Conservation (phyloP, 1,284 basidiomycete genomes). For the Thecaphora frezii region DNA sequence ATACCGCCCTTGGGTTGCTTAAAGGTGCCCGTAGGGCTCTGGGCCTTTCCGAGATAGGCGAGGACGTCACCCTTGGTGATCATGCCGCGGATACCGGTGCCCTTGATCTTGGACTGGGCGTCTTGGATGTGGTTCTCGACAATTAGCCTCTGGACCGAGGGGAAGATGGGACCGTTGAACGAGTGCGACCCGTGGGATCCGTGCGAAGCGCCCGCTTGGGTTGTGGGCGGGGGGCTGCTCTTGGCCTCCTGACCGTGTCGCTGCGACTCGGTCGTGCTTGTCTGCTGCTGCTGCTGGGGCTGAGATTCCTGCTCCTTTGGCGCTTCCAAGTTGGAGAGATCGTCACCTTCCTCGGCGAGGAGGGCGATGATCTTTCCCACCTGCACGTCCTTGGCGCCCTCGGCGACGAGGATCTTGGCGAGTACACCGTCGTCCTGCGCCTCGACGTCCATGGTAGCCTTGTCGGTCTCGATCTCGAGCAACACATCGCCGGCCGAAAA, state of each 20-base stretch:
- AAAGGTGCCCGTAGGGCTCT: constrained; percentile 46
- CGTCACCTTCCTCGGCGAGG: constrained; percentile 61
- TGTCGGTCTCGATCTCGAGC: constrained; percentile 55
- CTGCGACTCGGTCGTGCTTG: background rate
- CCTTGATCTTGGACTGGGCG: constrained; percentile 57
- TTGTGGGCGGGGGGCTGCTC: constrained; percentile 14
- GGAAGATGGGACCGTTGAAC: constrained; percentile 46
- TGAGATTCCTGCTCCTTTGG: constrained; percentile 30
- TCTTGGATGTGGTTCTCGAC: constrained; percentile 53
- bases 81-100: constrained; percentile 60
- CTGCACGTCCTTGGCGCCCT: constrained; percentile 56
- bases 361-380: constrained; percentile 60
- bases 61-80: constrained; percentile 62
- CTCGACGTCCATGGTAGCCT: constrained; percentile 61
- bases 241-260: constrained; percentile 4
- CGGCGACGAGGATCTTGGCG: constrained; percentile 58
- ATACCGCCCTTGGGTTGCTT: constrained; percentile 39
- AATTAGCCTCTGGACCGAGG: constrained; percentile 58
- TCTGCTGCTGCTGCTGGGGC: background rate
- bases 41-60: constrained; percentile 55
- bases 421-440: constrained; percentile 62
- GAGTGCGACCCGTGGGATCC: constrained; percentile 18
- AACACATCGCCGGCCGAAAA: constrained; percentile 59
- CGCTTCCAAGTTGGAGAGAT: constrained; percentile 55
- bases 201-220: constrained; percentile 27